Base-by-base conservation (phyloP, 2,329 filamentous ascomycete genomes). In the Clonostachys rosea region DNA sequence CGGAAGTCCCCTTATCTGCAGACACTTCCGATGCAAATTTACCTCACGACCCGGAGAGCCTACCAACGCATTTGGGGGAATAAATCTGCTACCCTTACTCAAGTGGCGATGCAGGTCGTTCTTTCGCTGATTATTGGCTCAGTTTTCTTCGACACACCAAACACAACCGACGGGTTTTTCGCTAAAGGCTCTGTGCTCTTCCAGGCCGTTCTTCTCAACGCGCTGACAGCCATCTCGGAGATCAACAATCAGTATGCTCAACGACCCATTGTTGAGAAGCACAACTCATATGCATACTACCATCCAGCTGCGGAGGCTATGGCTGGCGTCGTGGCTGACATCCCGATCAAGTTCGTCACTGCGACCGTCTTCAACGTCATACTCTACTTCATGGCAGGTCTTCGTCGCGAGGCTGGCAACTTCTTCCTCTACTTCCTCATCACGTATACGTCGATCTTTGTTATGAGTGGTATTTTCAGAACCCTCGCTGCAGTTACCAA, bases 361-460 rank as follows among this genome's bases (percentile, higher is more conserved):
- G 69, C 74, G 0, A 59, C 68, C 1, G 54, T 66, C 5, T 83
- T 82, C 65, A 79, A 83, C 53, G 48, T 81, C 4, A 67, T 70
- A 5, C 59, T 49, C 13, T 49, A 49, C 44, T 49, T 49, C 40
- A 46, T 49, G 44, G 39, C 40, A 11, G 47, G 44, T 24, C 47
- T 49, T n/a, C 44, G 36, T 11, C 33, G 44, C 34, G 41, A 43
- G 17, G 35, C 47, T n/a, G 44, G 47, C 16, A 12, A 33, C 8
- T 49, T 49, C 41, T 49, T 49, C 44, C 45, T 49, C 40, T 95
- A 89, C 76, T 66, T 90, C 48, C 71, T 96, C 44, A 79, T 91
- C 59, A 86, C 83, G 3, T 89, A 92, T 67, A 62, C 78, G 49
- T 83, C 82, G 1, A 88, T 87, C 1, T 55, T 95, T 57, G 76